These are phyloP conservation scores for Sporothrix dimorphospora DNA, from an alignment of 2,329 filamentous ascomycete species.

Conservation along the genomic window DNA sequence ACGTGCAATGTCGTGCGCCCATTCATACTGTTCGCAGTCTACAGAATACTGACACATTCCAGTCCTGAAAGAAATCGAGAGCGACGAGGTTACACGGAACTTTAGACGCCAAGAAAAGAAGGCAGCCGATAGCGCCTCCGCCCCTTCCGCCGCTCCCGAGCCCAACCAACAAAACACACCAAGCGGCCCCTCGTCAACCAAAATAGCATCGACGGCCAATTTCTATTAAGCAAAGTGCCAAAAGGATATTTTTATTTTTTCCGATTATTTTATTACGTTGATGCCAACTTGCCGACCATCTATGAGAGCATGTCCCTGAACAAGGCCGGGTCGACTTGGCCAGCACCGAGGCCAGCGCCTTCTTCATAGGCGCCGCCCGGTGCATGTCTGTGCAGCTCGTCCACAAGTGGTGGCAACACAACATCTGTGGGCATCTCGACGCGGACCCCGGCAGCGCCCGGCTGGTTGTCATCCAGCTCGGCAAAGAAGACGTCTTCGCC, in stretches of 20 bases:
- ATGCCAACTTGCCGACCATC: conserved; percentile 27
- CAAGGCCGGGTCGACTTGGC: conserved; percentile 42
- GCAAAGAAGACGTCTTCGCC: conserved; percentile 75
- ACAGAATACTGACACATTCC: neutral
- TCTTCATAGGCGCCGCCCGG: conserved; percentile 19
- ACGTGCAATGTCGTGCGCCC: neutral
- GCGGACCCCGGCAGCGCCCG: conserved; percentile 57
- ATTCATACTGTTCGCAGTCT: neutral
- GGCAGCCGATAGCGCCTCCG: conserved; percentile 38
- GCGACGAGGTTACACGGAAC: conserved; percentile 59
- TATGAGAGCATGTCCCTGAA: conserved; percentile 66
- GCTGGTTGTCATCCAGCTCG: conserved; percentile 55
- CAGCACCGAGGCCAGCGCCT: conserved; percentile 21
- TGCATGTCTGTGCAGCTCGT: conserved; percentile 48
- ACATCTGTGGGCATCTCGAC: conserved; percentile 61
- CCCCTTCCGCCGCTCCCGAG: neutral
- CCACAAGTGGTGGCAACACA: conserved; percentile 60
- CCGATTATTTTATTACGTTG: conserved; percentile 28
- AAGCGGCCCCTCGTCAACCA: conserved; percentile 15
- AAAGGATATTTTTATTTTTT: conserved; percentile 31
- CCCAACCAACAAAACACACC: too few relatives aligned
- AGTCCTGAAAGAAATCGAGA: conserved; percentile 70
- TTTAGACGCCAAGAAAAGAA: conserved; percentile 49
- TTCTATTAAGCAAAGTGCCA: conserved; percentile 33
- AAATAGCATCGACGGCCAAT: conserved; percentile 30